Evolutionary conservation across 345 rosid species (phyloP), one percentile per base, ranked within the genome.

Genomic region (Iberis pinnata): DNA sequence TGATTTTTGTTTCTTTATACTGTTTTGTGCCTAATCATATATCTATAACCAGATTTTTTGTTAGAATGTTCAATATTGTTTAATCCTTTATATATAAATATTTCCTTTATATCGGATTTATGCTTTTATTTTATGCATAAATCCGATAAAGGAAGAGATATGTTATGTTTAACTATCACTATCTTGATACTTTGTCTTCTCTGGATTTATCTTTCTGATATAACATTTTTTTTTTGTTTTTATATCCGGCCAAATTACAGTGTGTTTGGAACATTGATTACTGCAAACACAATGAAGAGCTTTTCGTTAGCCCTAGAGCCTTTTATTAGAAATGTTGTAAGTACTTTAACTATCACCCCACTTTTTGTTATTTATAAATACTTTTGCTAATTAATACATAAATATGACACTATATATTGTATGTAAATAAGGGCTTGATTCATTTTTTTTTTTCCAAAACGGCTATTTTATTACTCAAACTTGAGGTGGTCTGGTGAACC

Each of bases 261-360:
- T 58, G 78, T 84, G 36, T 71, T 84, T 16, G 74, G 72, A 38
- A 81, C 81, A 69, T 79, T 70, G 13, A 56, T 78, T 5, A 56
- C 64, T 78, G 69, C 72, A 60, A 82, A 78, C 49, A 72, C 66
- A 50, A 37, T 82, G 35, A 47, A 70, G 58, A 68, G 58, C 39
- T 58, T 88, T n/a, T 62, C 73, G 22, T 14, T 73, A n/a, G 79
- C 84, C 56, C 61, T 90, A 43, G 98, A 84, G 71, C 98, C 98
- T 7, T 11, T 82, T 73, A 65, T 90, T 17, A 69, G 98, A 63
- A 80, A 61, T 70, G 95, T 87, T 82, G 98, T 90, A 81, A 45
- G 77, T 13, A 44, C 24, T 50, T 27, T 15, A 32, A 39, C 36
- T 43, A n/a, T n/a, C n/a, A n/a, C n/a, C 15, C 27, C 2, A 11